These are phyloP conservation scores for Apodospora peruviana DNA, from an alignment of 495 filamentous ascomycete species.

Conservation along the genomic window DNA sequence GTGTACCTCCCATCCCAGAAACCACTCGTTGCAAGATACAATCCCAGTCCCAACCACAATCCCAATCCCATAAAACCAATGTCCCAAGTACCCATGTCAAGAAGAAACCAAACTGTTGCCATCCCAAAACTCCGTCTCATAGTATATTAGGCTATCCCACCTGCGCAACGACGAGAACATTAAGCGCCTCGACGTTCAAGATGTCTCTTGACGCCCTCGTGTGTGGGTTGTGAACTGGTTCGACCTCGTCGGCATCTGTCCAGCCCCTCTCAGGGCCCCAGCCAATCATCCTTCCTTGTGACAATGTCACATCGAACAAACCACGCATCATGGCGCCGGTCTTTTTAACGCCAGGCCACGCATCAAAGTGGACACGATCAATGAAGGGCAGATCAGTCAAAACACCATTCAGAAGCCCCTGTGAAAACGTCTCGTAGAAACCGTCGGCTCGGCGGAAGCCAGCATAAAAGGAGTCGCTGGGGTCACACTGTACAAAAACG, in stretches of 20 bases:
- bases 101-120: too few species aligned
- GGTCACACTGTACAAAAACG: constrained; percentile 76
- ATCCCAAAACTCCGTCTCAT: too few species aligned
- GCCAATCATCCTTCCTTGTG: constrained; percentile 47
- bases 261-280: constrained; percentile 72
- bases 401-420: constrained; percentile 51
- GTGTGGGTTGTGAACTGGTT: background rate
- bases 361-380: constrained; percentile 67
- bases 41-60: too few species aligned
- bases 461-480: constrained; percentile 63
- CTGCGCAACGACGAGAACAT: background rate
- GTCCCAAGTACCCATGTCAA: too few species aligned
- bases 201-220: too few species aligned
- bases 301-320: constrained; percentile 50
- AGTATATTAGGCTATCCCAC: too few species aligned
- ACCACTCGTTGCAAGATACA: too few species aligned
- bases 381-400: constrained; percentile 56
- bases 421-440: constrained; percentile 71
- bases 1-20: too few species aligned
- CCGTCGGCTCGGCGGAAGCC: constrained; percentile 64
- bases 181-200: background rate
- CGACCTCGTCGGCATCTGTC: constrained; percentile 39
- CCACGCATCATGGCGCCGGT: constrained; percentile 64
- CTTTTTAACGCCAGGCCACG: constrained; percentile 63
- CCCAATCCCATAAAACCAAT: too few species aligned